Conservation (phyloP, 495 filamentous ascomycete species). For the Penicillium herquei region DNA sequence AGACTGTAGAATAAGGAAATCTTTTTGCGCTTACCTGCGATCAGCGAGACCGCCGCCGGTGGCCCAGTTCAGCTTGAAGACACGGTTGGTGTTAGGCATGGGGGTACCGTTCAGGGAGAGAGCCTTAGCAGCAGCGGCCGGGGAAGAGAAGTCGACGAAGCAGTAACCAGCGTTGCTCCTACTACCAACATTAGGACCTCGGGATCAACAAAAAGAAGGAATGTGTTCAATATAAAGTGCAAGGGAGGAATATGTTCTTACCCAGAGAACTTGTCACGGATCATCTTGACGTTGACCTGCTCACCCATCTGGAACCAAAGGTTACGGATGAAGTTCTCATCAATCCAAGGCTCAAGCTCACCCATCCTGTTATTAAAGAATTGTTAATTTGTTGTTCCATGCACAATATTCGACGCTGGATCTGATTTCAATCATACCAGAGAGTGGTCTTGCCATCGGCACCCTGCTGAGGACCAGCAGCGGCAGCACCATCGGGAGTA, state of each 20-base stretch:
- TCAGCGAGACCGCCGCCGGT: conserved; percentile 95
- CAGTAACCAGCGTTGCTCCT: conserved; percentile 97
- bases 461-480: conserved; percentile 51
- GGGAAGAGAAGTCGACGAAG: conserved; percentile 88
- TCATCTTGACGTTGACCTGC: conserved; percentile 98
- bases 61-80: conserved; percentile 99
- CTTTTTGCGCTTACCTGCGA: conserved; percentile 60
- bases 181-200: conserved; percentile 49
- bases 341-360: conserved; percentile 98
- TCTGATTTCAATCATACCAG: conserved; percentile 57
- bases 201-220: conserved; percentile 7
- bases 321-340: conserved; percentile 96
- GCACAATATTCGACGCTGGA: background rate
- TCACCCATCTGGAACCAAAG: conserved; percentile 90
- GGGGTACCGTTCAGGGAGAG: conserved; percentile 82
- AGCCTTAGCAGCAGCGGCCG: conserved; percentile 87
- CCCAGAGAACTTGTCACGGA: conserved; percentile 99
- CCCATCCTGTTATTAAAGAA: conserved; percentile 74
- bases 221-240: background rate
- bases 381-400: conserved; percentile 11
- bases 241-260: conserved; percentile 46
- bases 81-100: conserved; percentile 90
- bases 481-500: conserved; percentile 51
- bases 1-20: background rate
- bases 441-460: conserved; percentile 76